Evolutionary conservation across 257 asterid species (phyloP).

Genomic region (Solanum appendiculatum): DNA sequence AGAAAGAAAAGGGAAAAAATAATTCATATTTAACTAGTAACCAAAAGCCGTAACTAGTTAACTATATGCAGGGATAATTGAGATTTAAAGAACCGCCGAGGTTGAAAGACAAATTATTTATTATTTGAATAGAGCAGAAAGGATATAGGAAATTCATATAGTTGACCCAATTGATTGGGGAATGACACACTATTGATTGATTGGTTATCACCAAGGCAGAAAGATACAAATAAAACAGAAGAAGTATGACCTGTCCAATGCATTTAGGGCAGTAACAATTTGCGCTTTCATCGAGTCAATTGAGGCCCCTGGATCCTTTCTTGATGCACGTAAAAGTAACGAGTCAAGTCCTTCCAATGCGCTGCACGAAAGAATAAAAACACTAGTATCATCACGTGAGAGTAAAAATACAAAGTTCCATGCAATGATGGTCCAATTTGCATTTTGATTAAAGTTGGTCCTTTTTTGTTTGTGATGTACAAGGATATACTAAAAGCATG

Average conservation of each 20-base stretch:
- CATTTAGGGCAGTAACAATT: slow-evolving; percentile 43
- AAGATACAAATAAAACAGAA: background rate
- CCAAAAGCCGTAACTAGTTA: background rate
- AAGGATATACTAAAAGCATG: background rate
- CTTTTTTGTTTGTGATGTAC: background rate
- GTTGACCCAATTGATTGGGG: background rate
- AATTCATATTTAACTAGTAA: background rate
- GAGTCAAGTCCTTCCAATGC: slow-evolving; percentile 97
- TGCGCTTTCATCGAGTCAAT: slow-evolving; percentile 54
- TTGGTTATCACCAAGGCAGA: background rate
- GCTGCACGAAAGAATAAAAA: slow-evolving; percentile 18
- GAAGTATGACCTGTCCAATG: slow-evolving; percentile 54
- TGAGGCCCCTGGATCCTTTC: slow-evolving; percentile 52
- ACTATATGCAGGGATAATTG: background rate
- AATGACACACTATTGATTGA: background rate
- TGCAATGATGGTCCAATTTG: background rate
- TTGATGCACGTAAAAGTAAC: slow-evolving; percentile 68
- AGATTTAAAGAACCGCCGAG: background rate
- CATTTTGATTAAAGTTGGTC: background rate
- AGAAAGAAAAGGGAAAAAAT: background rate
- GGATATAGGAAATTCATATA: background rate
- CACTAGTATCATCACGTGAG: background rate
- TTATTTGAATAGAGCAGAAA: background rate
- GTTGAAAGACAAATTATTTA: background rate
- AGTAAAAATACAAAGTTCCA: background rate